phyloP scores from a whole-genome alignment of 2,329 filamentous ascomycete species.

The Fusarium tupiense region DNA sequence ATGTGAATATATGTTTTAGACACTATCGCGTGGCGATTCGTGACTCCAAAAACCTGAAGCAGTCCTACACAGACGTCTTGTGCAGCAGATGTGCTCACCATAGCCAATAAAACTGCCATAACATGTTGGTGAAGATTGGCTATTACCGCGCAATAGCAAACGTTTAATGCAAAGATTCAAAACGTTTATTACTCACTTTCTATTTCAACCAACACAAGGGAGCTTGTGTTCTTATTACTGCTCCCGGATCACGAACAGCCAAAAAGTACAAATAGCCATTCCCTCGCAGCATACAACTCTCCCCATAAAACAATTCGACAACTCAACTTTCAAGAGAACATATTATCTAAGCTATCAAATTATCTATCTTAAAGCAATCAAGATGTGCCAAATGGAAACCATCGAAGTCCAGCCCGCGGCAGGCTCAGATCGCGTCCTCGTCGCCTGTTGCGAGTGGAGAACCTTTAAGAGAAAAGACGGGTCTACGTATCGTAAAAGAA shows the following conservation, averaged over 20 bases:
- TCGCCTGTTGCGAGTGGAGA: neutral
- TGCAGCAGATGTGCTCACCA: neutral
- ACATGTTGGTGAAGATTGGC: too few species aligned
- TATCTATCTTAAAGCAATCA: rapidly evolving
- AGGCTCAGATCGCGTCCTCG: neutral
- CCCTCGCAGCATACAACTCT: too few species aligned
- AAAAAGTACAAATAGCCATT: neutral
- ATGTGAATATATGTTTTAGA: rapidly evolving
- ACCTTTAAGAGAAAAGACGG: neutral
- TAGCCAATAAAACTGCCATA: neutral
- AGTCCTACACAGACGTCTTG: neutral
- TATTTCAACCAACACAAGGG: too few species aligned
- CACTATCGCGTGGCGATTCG: rapidly evolving
- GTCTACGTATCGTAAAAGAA: neutral
- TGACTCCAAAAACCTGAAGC: rapidly evolving
- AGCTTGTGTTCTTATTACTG: too few species aligned
- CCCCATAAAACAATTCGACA: neutral
- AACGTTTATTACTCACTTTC: rapidly evolving
- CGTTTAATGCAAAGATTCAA: neutral
- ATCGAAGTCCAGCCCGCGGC: neutral
- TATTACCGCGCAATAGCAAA: neutral
- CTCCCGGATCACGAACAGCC: neutral
- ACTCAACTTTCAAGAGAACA: rapidly evolving
- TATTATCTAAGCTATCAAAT: too few species aligned
- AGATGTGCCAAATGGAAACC: neutral